Percentiles rank a stretch among this genome's conserved stretches.
These are phyloP conservation scores for Populus deltoides DNA, from an alignment of 345 rosid species.

Conservation along the genomic window DNA sequence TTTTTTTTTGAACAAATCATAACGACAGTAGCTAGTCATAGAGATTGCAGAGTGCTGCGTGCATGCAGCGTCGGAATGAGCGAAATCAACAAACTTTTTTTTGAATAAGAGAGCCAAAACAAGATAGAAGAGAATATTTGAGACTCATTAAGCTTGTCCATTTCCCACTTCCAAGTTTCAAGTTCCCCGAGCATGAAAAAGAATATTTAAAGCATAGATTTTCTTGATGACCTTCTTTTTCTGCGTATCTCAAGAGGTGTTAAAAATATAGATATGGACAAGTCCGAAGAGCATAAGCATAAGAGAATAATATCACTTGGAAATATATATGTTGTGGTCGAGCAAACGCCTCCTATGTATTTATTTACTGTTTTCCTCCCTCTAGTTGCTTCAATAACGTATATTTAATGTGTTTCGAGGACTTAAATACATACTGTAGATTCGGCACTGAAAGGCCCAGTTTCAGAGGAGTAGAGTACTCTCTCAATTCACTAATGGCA, in stretches of 20 bases:
- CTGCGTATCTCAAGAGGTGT: not conserved
- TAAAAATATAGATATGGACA: conserved; percentile 15
- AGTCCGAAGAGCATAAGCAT: conserved; percentile 10
- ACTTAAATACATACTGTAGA: not conserved
- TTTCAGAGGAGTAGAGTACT: not conserved
- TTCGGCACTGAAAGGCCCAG: conserved; percentile 17
- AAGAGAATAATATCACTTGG: conserved; percentile 21
- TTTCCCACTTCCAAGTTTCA: conserved; percentile 4
- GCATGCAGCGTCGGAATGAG: not conserved
- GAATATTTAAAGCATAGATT: not conserved
- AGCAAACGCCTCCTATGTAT: not conserved
- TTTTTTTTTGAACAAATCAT: not conserved
- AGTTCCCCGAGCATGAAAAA: conserved; percentile 1
- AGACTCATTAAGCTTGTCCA: conserved; percentile 14
- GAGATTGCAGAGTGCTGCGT: not conserved
- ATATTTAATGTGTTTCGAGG: not conserved
- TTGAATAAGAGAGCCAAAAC: not conserved
- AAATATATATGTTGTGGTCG: conserved; percentile 11
- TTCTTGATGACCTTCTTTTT: not conserved
- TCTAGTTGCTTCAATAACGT: not conserved
- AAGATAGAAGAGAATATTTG: conserved; percentile 23
- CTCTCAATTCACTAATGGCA: not conserved
- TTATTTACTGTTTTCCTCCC: not conserved
- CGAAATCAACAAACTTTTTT: not conserved
- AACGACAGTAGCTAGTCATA: not conserved